These are phyloP conservation scores for Aegilops sharonensis DNA, from an alignment of 176 grass and related monocot species.

Conservation along the genomic window DNA sequence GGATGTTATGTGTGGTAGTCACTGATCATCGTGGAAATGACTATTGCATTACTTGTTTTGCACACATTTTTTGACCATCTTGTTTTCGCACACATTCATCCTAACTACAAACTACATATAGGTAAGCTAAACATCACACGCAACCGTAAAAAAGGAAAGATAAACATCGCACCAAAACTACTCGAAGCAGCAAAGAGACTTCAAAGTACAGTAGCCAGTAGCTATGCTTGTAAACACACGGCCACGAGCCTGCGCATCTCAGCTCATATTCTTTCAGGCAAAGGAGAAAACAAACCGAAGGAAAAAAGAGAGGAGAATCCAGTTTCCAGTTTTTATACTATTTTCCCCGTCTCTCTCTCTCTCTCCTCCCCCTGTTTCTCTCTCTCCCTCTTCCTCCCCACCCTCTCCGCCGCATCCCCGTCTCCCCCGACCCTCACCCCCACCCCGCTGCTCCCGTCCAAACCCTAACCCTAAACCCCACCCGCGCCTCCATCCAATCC, in stretches of 20 bases:
- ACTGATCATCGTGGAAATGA: no score
- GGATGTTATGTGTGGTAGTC: no score
- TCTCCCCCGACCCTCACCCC: neutral
- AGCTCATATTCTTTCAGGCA: neutral
- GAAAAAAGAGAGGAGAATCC: neutral
- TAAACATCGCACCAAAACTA: no score
- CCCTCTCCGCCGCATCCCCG: constrained; percentile 29
- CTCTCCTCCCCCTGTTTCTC: constrained; percentile 13
- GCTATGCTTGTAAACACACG: neutral
- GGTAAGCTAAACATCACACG: no score
- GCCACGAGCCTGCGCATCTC: constrained; percentile 15
- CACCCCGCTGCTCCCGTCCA: neutral
- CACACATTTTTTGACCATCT: no score
- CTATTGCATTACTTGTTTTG: no score
- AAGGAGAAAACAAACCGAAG: neutral
- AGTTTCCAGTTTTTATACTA: constrained; percentile 14
- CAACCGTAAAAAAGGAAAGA: no score
- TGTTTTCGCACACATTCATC: no score
- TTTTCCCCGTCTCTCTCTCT: neutral
- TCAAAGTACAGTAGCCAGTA: no score
- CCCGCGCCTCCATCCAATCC: neutral
- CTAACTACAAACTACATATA: no score
- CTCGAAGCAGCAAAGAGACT: no score
- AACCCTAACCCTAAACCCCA: constrained; percentile 37
- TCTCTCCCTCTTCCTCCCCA: neutral